Conservation (phyloP, 1,284 basidiomycete species). For the Apiotrichum porosum region DNA sequence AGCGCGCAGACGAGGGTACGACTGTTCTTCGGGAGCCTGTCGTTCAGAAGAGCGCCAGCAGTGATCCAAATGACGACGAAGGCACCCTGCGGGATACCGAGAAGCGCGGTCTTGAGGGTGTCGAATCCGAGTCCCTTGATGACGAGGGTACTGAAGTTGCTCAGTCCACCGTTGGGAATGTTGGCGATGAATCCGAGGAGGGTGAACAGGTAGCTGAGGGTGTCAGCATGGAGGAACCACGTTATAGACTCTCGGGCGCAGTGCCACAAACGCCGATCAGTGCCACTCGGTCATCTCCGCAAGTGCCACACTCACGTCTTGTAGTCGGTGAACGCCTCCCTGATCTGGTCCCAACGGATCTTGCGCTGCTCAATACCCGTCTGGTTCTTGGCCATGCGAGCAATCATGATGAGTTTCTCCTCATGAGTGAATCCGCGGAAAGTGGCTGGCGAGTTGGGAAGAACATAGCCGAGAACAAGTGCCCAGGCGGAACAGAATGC, state of each 20-base stretch:
- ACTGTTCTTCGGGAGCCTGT: slow-evolving; percentile 40
- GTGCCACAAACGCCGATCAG: no score
- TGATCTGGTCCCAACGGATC: slow-evolving; percentile 49
- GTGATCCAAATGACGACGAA: slow-evolving; percentile 46
- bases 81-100: slow-evolving; percentile 46
- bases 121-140: slow-evolving; percentile 44
- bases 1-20: slow-evolving; percentile 39
- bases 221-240: no score
- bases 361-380: slow-evolving; percentile 48
- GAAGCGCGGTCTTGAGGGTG: slow-evolving; percentile 42
- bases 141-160: slow-evolving; percentile 45
- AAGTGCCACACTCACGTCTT: no score
- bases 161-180: slow-evolving; percentile 46
- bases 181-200: slow-evolving; percentile 43
- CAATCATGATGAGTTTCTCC: slow-evolving; percentile 49
- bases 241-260: no score
- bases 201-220: slow-evolving; percentile 42
- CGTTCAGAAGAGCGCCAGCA: slow-evolving; percentile 39
- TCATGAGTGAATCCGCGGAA: slow-evolving; percentile 44
- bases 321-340: slow-evolving; percentile 39
- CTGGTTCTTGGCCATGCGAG: slow-evolving; percentile 46
- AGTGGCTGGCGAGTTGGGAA: slow-evolving; percentile 45
- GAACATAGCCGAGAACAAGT: slow-evolving; percentile 33
- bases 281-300: no score
- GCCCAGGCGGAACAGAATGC: slow-evolving; percentile 43